phyloP scores from a whole-genome alignment of 345 rosid genomes.

The Theobroma cacao region DNA sequence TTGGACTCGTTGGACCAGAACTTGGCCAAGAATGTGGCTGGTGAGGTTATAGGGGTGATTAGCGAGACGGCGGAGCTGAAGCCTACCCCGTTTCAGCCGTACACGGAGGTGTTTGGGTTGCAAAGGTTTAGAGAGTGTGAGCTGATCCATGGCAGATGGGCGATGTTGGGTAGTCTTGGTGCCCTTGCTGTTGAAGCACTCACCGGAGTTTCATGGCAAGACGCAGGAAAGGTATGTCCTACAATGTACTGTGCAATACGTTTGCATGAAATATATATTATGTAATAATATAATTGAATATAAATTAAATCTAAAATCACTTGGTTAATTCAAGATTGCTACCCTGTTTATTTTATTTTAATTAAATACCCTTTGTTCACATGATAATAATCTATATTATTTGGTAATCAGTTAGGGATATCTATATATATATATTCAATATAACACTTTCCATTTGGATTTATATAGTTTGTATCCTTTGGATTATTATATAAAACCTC shows the following conservation, averaged over 20 bases:
- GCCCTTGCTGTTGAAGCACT: slow-evolving; percentile 67
- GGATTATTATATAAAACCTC: too few species aligned
- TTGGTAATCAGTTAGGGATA: too few species aligned
- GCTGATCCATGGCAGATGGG: slow-evolving; percentile 92
- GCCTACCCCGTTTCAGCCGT: slow-evolving; percentile 87
- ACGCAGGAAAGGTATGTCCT: slow-evolving; percentile 59
- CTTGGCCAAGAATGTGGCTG: slow-evolving; percentile 76
- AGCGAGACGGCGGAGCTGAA: slow-evolving; percentile 48
- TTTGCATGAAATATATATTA: too few species aligned
- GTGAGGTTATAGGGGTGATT: slow-evolving; percentile 58
- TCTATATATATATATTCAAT: too few species aligned
- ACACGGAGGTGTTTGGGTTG: slow-evolving; percentile 75
- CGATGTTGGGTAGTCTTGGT: slow-evolving; percentile 79
- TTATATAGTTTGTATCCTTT: too few species aligned
- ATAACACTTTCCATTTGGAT: background rate
- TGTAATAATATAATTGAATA: too few species aligned
- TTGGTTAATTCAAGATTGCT: background rate
- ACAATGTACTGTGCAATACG: background rate
- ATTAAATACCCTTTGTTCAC: too few species aligned
- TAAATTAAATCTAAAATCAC: background rate
- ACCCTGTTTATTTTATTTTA: too few species aligned
- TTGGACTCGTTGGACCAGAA: slow-evolving; percentile 84
- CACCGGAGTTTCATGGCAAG: slow-evolving; percentile 76
- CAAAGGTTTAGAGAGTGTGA: slow-evolving; percentile 93
- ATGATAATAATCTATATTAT: too few species aligned